A percentile compares a stretch with the other conserved stretches of the same genome.
phyloP scores from a whole-genome alignment of 768 basidiomycete species.

The Boletus fagicola region DNA sequence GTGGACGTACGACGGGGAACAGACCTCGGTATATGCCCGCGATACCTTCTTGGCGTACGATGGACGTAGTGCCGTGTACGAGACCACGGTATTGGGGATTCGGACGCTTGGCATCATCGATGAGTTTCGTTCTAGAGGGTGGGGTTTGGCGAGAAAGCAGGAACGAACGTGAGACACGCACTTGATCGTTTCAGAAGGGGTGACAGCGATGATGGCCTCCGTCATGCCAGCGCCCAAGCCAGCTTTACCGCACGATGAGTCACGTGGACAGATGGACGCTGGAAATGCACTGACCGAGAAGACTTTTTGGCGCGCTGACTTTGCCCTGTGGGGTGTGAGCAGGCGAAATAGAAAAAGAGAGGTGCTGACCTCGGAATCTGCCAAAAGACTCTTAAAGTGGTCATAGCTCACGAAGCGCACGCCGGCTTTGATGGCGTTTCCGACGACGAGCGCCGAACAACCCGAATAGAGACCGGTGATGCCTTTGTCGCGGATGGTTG shows the following conservation, averaged over 20 bases:
- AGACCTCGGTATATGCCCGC: slow-evolving; percentile 85
- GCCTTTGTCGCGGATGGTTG: slow-evolving; percentile 75
- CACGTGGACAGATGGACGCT: neutral
- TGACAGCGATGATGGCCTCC: slow-evolving; percentile 93
- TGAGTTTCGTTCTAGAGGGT: slow-evolving; percentile 84
- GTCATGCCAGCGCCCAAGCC: slow-evolving; percentile 86
- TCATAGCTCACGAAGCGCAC: slow-evolving; percentile 96
- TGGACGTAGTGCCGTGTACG: slow-evolving; percentile 76
- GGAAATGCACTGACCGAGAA: slow-evolving; percentile 55
- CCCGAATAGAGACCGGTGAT: slow-evolving; percentile 89
- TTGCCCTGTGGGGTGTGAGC: slow-evolving; percentile 61
- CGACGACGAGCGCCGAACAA: slow-evolving; percentile 83
- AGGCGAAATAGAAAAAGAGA: neutral
- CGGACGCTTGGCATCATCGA: slow-evolving; percentile 87
- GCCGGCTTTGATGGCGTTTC: slow-evolving; percentile 92
- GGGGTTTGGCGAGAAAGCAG: neutral
- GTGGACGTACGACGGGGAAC: slow-evolving; percentile 79
- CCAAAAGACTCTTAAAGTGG: slow-evolving; percentile 79
- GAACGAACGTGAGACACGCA: slow-evolving; percentile 35
- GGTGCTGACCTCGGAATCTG: slow-evolving; percentile 71
- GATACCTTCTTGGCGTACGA: slow-evolving; percentile 83
- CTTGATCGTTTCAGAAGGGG: slow-evolving; percentile 99
- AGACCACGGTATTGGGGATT: slow-evolving; percentile 85
- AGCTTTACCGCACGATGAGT: slow-evolving; percentile 39
- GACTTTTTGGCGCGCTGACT: slow-evolving; percentile 80